phyloP scores from a whole-genome alignment of 2,329 filamentous ascomycete genomes.

The Capronia epimyces region DNA sequence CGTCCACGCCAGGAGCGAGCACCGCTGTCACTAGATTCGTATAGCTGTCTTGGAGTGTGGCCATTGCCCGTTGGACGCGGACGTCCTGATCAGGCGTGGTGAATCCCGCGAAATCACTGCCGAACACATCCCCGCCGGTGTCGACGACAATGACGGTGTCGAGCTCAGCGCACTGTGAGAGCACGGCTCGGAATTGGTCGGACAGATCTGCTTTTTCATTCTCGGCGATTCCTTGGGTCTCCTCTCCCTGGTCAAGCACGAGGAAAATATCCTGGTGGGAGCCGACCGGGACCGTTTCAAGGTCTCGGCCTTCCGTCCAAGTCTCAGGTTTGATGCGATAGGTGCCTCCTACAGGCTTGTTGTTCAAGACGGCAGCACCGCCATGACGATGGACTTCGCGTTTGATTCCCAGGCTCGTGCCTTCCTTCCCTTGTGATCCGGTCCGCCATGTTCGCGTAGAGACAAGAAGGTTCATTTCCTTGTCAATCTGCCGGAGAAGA shows the following conservation, averaged over 20 bases:
- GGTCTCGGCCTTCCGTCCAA: conserved; percentile 24
- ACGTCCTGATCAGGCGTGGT: conserved; percentile 26
- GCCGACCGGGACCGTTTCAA: conserved; percentile 24
- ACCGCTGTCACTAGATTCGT: conserved; percentile 25
- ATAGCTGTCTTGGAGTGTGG: conserved; percentile 8
- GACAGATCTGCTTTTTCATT: conserved; percentile 22
- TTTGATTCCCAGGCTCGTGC: conserved; percentile 25
- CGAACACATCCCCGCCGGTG: conserved; percentile 29
- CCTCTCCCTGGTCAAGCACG: conserved; percentile 27
- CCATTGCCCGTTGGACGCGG: conserved; percentile 22
- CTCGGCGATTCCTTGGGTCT: conserved; percentile 13
- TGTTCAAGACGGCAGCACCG: conserved; percentile 15
- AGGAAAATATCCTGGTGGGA: conserved; percentile 25
- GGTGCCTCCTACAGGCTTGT: conserved; percentile 22
- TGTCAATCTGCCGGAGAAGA: conserved; percentile 15
- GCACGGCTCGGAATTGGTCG: conserved; percentile 23
- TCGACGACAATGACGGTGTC: conserved; percentile 26
- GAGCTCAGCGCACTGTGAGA: conserved; percentile 11
- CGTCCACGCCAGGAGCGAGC: conserved; percentile 27
- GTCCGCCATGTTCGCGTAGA: conserved; percentile 27
- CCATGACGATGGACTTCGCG: conserved; percentile 27
- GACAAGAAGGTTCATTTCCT: conserved; percentile 25
- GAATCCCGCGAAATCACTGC: conserved; percentile 7
- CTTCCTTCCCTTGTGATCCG: conserved; percentile 26
- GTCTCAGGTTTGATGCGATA: conserved; percentile 22